Base-by-base conservation (phyloP, 1,284 basidiomycete species). In the Ganoderma boninense region DNA sequence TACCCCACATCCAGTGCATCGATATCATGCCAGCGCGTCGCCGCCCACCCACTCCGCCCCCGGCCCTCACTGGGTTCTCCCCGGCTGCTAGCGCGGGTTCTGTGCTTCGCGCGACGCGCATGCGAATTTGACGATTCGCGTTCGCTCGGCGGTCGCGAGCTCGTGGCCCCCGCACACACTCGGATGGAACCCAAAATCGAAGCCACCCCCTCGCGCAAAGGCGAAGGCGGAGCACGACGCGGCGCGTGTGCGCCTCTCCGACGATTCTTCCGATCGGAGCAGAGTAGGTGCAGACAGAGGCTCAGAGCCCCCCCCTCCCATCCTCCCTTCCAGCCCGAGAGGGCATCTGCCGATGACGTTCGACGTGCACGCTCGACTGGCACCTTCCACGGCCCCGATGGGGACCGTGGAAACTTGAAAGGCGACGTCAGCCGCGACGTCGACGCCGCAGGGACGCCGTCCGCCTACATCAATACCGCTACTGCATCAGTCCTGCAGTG, bases 201-300 rank as follows among this genome's bases (percentile, higher is more conserved):
- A 40, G 29, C 29, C 32, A 4, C 20, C 7, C 16, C 18, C 13
- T 10, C 26, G 18, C 20, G 35, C 18, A 6, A 38, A 14, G n/a
- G 20, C 35, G 57, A 40, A 40, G 20, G 7, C 20, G 20, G 20
- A 20, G 35, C 57, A 35, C 23, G 35, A 60, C 16, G 35, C 20
- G 4, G 56, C 13, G 5, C 8, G 57, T 38, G 38, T 7, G 38
- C 57, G 35, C 57, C 46, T 23, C 44, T 20, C 1, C 54, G 64
- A 23, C 23, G 64, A 56, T 65, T 65, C 64, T 56, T 40, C 64
- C 64, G 64, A 65, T 65, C 64, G 64, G 64, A 65, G 63, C 20
- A 49, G 63, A 60, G 63, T 11, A 40, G 63, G 44, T n/a, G 46
- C 26, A 38, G 23, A n/a, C 38, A 23, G 49, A 65, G 46, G 20